Evolutionary conservation across 1,284 basidiomycete species (phyloP).

Genomic region (Mycena sp.): DNA sequence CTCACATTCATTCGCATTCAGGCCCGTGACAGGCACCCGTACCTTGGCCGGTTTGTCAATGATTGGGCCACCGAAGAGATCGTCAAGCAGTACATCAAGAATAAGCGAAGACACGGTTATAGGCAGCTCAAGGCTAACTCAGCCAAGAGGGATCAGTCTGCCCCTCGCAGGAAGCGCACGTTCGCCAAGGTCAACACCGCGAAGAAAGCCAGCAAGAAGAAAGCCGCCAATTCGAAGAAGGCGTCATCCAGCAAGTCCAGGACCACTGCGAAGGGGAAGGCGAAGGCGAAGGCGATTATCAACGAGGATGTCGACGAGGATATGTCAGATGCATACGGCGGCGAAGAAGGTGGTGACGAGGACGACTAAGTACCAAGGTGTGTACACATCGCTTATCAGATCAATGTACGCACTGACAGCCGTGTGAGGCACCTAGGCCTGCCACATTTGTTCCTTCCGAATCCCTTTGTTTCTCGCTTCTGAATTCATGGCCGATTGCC

Average conservation of each 20-base stretch:
- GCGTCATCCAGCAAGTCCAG: background rate
- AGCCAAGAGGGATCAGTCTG: slow-evolving; percentile 17
- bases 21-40: slow-evolving; percentile 25
- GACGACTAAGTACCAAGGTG: too few species aligned
- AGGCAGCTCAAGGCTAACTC: slow-evolving; percentile 18
- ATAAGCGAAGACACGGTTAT: slow-evolving; percentile 21
- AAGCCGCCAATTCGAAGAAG: background rate
- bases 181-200: background rate
- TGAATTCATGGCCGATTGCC: too few species aligned
- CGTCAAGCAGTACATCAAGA: slow-evolving; percentile 31
- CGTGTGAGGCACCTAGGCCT: too few species aligned
- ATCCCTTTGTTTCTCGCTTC: too few species aligned
- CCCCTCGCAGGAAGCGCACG: background rate
- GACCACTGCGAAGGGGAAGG: background rate
- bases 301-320: too few species aligned
- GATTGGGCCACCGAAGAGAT: slow-evolving; percentile 36
- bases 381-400: too few species aligned
- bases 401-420: too few species aligned
- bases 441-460: too few species aligned
- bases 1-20: background rate
- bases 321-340: too few species aligned
- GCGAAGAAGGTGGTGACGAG: too few species aligned
- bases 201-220: background rate
- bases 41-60: slow-evolving; percentile 27
- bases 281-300: background rate